Evolutionary conservation across 768 basidiomycete species (phyloP), one percentile per base, ranked within the genome.

Genomic region (Fomitopsis serialis): DNA sequence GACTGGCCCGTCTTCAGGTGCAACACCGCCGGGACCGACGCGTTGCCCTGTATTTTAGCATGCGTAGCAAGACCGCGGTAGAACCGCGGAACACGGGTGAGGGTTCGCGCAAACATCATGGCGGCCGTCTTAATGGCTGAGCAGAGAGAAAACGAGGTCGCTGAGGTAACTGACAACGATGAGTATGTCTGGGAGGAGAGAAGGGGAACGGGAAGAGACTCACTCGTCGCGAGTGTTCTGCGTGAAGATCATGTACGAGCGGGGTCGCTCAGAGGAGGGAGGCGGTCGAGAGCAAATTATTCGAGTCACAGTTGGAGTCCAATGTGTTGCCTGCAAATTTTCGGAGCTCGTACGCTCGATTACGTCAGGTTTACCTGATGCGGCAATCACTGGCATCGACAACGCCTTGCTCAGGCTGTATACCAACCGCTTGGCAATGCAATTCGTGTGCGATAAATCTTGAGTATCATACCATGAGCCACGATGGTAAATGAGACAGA

Each of bases 1-100:
- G 89, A 89, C 71, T 99, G 87, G 46, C 97, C 97, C 15, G 90
- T 85, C 72, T 95, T 94, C 47, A 99, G 79, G 72, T 98, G 95
- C 24, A 99, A 78, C 1, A 84, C 77, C 6, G 95, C 97, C 12
- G 96, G 95, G 35, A 54, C 46, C 37, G 71, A 56, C 27, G 70
- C 5, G 32, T 35, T 60, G 19, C 78, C 68, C 22, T 60, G 35
- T 44, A 62, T 51, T 29, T 75, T 74, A 43, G 81, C 75, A 65
- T 87, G 84, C 22, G 87, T 88, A 36, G 89, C 85, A 54, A 91
- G 73, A 40, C 81, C 76, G 56, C 87, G 78, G 55, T 75, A 70
- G 42, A 84, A 63, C 52, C 74, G 72, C 67, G 77, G 71, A 47
- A 78, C 60, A 63, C 74, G 74, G 60, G 78, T 65, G 42, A 84